Conservation (phyloP, 495 filamentous ascomycete species). For the Mytilinidion resinicola region DNA sequence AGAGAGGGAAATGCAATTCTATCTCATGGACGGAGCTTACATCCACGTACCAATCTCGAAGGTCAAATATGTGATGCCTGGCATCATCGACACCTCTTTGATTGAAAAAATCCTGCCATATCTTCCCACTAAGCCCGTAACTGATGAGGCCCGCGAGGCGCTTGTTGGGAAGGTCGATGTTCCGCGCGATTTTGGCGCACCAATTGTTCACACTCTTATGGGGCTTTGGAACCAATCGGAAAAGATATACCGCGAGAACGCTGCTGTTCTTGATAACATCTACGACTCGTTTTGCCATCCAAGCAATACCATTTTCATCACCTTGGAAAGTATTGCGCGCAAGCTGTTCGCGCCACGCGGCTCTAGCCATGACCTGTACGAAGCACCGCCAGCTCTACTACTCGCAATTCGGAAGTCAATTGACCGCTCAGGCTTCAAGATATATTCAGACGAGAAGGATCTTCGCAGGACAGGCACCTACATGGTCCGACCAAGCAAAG, state of each 20-base stretch:
- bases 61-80: conserved; percentile 57
- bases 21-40: conserved; percentile 68
- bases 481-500: conserved; percentile 44
- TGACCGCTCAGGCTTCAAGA: conserved; percentile 48
- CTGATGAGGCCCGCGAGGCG: conserved; percentile 38
- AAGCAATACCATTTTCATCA: conserved; percentile 44
- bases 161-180: conserved; percentile 44
- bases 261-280: conserved; percentile 35
- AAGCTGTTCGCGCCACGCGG: conserved; percentile 38
- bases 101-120: conserved; percentile 55
- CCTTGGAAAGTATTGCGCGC: conserved; percentile 57
- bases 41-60: conserved; percentile 44
- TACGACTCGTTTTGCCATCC: conserved; percentile 36
- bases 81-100: conserved; percentile 53
- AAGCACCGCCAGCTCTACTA: conserved; percentile 46
- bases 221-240: conserved; percentile 47
- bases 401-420: conserved; percentile 65
- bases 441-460: conserved; percentile 37
- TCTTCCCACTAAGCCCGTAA: conserved; percentile 48
- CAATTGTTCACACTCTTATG: conserved; percentile 48
- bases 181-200: conserved; percentile 46
- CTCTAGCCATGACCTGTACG: conserved; percentile 29
- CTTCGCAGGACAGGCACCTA: conserved; percentile 40
- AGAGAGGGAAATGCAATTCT: conserved; percentile 61
- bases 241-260: conserved; percentile 42